Evolutionary conservation across 768 basidiomycete species (phyloP).

Genomic region (Lactarius sanguifluus): DNA sequence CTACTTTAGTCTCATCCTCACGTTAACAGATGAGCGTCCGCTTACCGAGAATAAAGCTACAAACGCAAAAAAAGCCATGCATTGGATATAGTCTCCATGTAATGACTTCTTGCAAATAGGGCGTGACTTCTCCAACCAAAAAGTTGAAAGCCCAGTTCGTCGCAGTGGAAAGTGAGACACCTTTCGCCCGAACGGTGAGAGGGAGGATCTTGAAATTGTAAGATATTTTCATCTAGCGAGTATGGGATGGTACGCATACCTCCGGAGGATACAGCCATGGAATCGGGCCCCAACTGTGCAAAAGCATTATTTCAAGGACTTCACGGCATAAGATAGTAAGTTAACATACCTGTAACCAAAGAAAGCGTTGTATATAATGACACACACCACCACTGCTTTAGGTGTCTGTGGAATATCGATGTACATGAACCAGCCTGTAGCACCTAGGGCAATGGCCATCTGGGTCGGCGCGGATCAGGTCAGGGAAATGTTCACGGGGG

Average conservation of each 20-base stretch:
- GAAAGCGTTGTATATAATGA: constrained; percentile 90
- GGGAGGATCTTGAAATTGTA: constrained; percentile 74
- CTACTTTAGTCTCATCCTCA: constrained; percentile 15
- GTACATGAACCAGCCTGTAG: constrained; percentile 93
- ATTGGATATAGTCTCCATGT: constrained; percentile 92
- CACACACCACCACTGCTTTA: constrained; percentile 81
- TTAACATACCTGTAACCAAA: constrained; percentile 75
- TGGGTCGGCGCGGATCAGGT: constrained; percentile 34
- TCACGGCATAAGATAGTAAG: constrained; percentile 1
- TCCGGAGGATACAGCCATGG: constrained; percentile 91
- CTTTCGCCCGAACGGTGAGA: constrained; percentile 84
- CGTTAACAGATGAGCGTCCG: constrained; percentile 22
- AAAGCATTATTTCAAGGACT: neutral
- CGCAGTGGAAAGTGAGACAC: constrained; percentile 92
- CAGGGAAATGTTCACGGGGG: neutral
- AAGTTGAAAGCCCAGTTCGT: constrained; percentile 88
- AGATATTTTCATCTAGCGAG: constrained; percentile 7
- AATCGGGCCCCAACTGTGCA: constrained; percentile 74
- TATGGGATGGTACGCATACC: constrained; percentile 40
- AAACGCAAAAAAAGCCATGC: constrained; percentile 90
- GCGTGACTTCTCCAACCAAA: constrained; percentile 85
- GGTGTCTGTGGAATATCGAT: constrained; percentile 85
- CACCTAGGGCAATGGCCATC: constrained; percentile 79
- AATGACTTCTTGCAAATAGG: constrained; percentile 82
- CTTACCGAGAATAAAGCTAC: constrained; percentile 78